Evolutionary conservation across 495 filamentous ascomycete species (phyloP), one percentile per base, ranked within the genome.

Genomic region (Beverwykella pulmonaria): DNA sequence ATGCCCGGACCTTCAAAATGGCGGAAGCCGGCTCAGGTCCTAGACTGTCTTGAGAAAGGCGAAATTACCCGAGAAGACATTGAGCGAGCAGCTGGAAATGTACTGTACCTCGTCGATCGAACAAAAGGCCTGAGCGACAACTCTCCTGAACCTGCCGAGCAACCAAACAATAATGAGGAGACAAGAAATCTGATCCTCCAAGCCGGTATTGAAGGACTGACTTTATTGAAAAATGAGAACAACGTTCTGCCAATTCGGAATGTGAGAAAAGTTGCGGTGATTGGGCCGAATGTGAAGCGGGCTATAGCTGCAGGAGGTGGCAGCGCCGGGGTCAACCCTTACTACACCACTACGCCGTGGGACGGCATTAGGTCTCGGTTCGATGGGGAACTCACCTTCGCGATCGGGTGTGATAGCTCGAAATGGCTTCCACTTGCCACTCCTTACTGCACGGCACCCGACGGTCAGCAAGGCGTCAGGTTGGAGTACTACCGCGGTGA

Each of bases 241-340:
- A 62, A 69, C 25, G 64, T 74, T 17, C 60, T 73, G 5, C 69
- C 76, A 14, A 61, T 75, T 36, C 65, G 32, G n/a, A 60, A 65
- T 60, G 67, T 65, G 22, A 82, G 80, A 79, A 81, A 54, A 73
- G 80, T 93, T 49, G 86, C 90, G 8, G 82, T 94, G 30, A 94
- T 96, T 61, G 90, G 90, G 6, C 90, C 90, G 15, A 93, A 93
- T 72, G 83, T 89, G 34, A 90, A 90, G 67, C 78, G 88, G 53
- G 88, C 91, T 0, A 87, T 90, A 36, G 89, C 88, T 54, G 87
- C 89, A 55, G 91, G 92, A 44, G 92, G 92, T 61, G 91, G 92
- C 9, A 92, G 89, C 65, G 90, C 92, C 1, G 88, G 86, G 52
- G 77, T 95, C 29, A 87, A 87, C 64, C 87, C 91, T 3, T 93